A percentile compares a stretch with the other conserved stretches of the same genome.
Evolutionary conservation across 106 monocot species (phyloP).

Genomic region (Phalaenopsis aphrodite): DNA sequence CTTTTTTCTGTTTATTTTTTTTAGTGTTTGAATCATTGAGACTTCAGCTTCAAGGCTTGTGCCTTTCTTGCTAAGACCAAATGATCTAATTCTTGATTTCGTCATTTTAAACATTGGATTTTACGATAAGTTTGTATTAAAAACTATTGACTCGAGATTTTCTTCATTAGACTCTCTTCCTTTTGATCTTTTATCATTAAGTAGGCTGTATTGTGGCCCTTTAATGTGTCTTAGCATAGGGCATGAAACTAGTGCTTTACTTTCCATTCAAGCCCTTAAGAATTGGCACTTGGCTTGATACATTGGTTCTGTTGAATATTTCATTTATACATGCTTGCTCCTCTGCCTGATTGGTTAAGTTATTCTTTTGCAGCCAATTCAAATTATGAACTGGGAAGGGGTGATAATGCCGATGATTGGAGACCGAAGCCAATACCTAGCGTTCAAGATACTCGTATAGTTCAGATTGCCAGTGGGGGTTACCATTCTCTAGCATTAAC

Average conservation of each 20-base stretch:
- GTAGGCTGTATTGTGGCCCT: background rate
- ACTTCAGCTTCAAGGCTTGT: too few species aligned
- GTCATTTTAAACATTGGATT: too few species aligned
- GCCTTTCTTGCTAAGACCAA: too few species aligned
- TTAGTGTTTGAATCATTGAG: too few species aligned
- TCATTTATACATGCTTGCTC: background rate
- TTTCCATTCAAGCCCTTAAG: background rate
- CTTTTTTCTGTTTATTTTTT: too few species aligned
- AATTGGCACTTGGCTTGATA: background rate
- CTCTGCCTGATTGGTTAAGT: background rate
- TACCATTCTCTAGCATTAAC: slow-evolving; percentile 92
- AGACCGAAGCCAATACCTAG: slow-evolving; percentile 55
- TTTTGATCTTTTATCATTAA: background rate
- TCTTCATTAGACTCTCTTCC: background rate
- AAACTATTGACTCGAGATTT: background rate
- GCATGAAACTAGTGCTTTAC: background rate
- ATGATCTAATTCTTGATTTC: too few species aligned
- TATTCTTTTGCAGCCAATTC: slow-evolving; percentile 69
- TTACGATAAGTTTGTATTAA: too few species aligned
- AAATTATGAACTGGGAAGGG: slow-evolving; percentile 91
- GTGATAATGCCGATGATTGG: slow-evolving; percentile 74
- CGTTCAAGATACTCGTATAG: slow-evolving; percentile 39
- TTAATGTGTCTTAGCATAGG: background rate
- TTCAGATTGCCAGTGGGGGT: slow-evolving; percentile 86
- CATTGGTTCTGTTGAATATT: background rate